These are phyloP conservation scores for Rhododendron ovatum DNA, from an alignment of 148 eudicot species.

Conservation along the genomic window DNA sequence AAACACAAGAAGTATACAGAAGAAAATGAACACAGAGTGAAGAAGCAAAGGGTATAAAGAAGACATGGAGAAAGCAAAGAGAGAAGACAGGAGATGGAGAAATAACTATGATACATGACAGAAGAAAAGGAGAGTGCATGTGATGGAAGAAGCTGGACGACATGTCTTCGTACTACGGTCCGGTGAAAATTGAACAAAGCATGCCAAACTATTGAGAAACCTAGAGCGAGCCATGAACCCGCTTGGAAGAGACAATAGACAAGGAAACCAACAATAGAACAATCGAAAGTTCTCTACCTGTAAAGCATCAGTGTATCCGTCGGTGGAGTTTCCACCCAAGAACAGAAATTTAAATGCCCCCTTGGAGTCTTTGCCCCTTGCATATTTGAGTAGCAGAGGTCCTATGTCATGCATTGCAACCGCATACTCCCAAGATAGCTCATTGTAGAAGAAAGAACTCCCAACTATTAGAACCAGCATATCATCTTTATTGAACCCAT, in stretches of 20 bases:
- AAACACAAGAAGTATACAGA: neutral
- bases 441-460: conserved; percentile 76
- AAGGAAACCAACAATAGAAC: neutral
- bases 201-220: neutral
- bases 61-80: neutral
- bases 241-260: neutral
- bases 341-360: conserved; percentile 61
- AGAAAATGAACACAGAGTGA: neutral
- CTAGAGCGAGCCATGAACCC: neutral
- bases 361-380: conserved; percentile 39
- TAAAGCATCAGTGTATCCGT: conserved; percentile 56
- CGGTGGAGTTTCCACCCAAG: conserved; percentile 73
- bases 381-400: conserved; percentile 76
- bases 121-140: neutral
- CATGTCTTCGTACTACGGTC: neutral
- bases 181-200: neutral
- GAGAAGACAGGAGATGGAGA: neutral
- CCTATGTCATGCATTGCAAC: conserved; percentile 74
- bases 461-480: conserved; percentile 76
- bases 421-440: conserved; percentile 86
- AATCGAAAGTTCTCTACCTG: conserved; percentile 43
- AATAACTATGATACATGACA: neutral
- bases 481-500: conserved; percentile 63
- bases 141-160: neutral
- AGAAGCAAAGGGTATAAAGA: neutral